Evolutionary conservation across 2,329 filamentous ascomycete species (phyloP).

Genomic region (Escovopsis sp.): DNA sequence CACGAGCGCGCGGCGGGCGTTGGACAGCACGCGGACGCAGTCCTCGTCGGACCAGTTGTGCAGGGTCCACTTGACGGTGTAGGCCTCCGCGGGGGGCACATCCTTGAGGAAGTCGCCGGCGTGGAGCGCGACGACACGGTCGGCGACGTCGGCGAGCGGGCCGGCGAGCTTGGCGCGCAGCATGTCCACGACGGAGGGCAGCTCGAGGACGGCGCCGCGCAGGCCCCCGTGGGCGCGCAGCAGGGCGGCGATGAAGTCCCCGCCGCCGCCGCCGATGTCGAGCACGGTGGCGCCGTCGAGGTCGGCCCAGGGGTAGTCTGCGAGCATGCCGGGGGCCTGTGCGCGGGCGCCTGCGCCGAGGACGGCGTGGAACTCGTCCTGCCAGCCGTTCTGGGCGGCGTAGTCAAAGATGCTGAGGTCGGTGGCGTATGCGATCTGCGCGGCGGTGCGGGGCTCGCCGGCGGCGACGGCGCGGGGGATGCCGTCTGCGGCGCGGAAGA

Average conservation of each 20-base stretch:
- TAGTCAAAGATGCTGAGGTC: conserved; percentile 26
- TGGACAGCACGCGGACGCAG: conserved; percentile 13
- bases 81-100: conserved; percentile 17
- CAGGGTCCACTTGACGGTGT: conserved; percentile 26
- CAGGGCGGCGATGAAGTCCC: conserved; percentile 20
- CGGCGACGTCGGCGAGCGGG: conserved; percentile 18
- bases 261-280: conserved; percentile 27
- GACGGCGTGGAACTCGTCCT: conserved; percentile 20
- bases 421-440: conserved; percentile 26
- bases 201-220: conserved; percentile 21
- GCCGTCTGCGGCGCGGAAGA: conserved; percentile 27
- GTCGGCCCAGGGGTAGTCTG: conserved; percentile 27
- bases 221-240: conserved; percentile 17
- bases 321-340: conserved; percentile 23
- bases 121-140: conserved; percentile 14
- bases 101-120: conserved; percentile 22
- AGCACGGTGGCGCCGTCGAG: conserved; percentile 17
- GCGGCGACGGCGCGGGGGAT: conserved; percentile 18
- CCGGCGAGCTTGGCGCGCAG: conserved; percentile 16
- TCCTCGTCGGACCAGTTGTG: conserved; percentile 26
- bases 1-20: conserved; percentile 17
- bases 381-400: conserved; percentile 19
- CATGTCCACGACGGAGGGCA: conserved; percentile 19
- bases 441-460: conserved; percentile 14
- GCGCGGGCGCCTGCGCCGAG: conserved; percentile 23